Percentiles rank a stretch among this genome's conserved stretches.
Conservation (phyloP, 129 eudicot genomes). For the Helianthus annuus region HanXRQr2.0-SUNRISE NC_035445.2:165931029-165931528, state of each 20-base stretch:
- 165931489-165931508: neutral
- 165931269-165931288: constrained; percentile 14
- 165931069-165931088: neutral
- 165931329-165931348: constrained; percentile 20
- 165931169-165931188: constrained; percentile 38
- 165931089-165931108: constrained; percentile 11
- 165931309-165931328: constrained; percentile 28
- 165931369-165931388: neutral
- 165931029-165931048: no score
- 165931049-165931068: no score
- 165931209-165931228: constrained; percentile 23
- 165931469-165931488: neutral
- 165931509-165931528: neutral
- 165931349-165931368: constrained; percentile 15
- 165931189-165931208: constrained; percentile 37
- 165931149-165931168: constrained; percentile 32
- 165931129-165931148: constrained; percentile 4
- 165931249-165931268: constrained; percentile 28
- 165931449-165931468: neutral
- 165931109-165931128: neutral
- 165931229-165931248: constrained; percentile 33
- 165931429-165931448: neutral
- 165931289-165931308: constrained; percentile 39
- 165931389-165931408: no score
- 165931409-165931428: constrained; percentile 11